These are phyloP conservation scores for Macrolepiota dolichaula DNA, from an alignment of 768 basidiomycete genomes.

Conservation along the genomic window DNA sequence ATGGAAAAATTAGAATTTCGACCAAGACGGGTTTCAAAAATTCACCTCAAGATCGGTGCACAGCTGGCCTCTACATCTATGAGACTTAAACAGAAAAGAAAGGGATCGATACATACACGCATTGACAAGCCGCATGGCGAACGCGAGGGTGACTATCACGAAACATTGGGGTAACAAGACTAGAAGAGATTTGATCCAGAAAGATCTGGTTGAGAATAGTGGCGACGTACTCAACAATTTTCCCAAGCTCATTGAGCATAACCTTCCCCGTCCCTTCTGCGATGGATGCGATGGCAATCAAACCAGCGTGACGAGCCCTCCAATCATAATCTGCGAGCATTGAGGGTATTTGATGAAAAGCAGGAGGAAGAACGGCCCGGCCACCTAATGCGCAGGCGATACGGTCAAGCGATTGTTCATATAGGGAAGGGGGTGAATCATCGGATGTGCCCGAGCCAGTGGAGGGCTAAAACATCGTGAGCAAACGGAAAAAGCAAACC, in stretches of 20 bases:
- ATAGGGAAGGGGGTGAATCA: constrained; percentile 68
- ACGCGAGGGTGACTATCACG: constrained; percentile 76
- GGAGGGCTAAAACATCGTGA: constrained; percentile 46
- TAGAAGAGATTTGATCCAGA: constrained; percentile 21
- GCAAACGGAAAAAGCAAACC: not conserved
- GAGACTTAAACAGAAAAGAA: not conserved
- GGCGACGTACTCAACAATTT: constrained; percentile 69
- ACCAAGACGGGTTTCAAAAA: not conserved
- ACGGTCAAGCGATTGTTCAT: constrained; percentile 82
- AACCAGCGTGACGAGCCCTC: constrained; percentile 79
- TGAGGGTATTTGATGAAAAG: constrained; percentile 78
- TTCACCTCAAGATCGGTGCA: constrained; percentile 85
- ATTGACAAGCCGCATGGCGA: constrained; percentile 79
- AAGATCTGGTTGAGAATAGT: not conserved
- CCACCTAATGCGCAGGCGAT: constrained; percentile 81
- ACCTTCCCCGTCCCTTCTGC: constrained; percentile 82
- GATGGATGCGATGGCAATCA: constrained; percentile 85
- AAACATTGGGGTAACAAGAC: constrained; percentile 77
- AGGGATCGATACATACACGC: constrained; percentile 53
- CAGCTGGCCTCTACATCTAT: constrained; percentile 64
- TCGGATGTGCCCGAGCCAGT: constrained; percentile 55
- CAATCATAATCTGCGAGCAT: constrained; percentile 84
- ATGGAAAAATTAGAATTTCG: not conserved
- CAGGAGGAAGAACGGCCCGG: constrained; percentile 67
- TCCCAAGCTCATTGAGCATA: constrained; percentile 78